phyloP scores from a whole-genome alignment of 345 rosid genomes.

The Eucalyptus virginea region DNA sequence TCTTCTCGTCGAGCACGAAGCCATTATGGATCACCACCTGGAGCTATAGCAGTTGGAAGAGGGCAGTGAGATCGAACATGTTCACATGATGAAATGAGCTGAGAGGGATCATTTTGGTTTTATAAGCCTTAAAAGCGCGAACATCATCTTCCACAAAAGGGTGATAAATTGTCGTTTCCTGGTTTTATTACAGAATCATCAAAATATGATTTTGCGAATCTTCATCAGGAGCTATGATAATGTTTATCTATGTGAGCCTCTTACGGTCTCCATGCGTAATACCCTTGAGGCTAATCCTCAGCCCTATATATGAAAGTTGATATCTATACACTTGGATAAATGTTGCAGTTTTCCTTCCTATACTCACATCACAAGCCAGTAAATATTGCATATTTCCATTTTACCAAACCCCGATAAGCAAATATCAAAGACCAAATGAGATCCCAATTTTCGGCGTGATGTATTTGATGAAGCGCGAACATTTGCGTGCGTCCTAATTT shows the following conservation, averaged over 20 bases:
- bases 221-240: background rate
- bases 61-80: background rate
- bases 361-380: background rate
- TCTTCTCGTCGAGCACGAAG: background rate
- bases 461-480: background rate
- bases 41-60: background rate
- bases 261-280: background rate
- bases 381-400: background rate
- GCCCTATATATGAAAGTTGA: background rate
- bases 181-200: background rate
- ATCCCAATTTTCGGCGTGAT: accelerated
- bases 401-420: background rate
- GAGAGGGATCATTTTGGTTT: background rate
- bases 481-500: background rate
- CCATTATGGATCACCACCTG: background rate
- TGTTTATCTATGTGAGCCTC: background rate
- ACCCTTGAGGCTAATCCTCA: background rate
- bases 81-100: background rate
- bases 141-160: background rate
- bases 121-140: background rate
- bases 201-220: background rate
- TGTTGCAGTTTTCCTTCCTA: background rate
- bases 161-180: background rate
- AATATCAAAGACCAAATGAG: background rate
- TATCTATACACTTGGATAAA: background rate